phyloP scores from a whole-genome alignment of 352 stramenopile species.

The Elongisporangium senticosum region DNA sequence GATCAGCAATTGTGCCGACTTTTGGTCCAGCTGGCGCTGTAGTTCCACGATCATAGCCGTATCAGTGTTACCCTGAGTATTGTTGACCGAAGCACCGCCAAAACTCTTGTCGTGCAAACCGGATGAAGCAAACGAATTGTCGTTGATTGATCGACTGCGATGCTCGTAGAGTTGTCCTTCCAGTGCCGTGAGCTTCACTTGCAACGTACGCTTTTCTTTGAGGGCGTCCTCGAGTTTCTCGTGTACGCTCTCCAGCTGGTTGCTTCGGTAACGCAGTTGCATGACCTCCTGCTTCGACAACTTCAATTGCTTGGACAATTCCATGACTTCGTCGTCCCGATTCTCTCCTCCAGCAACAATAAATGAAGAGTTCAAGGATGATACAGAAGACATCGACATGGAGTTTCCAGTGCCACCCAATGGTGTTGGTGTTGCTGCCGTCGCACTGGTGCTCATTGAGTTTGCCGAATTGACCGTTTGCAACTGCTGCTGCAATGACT shows the following conservation, averaged over 20 bases:
- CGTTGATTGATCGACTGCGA: constrained; percentile 55
- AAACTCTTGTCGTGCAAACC: constrained; percentile 27
- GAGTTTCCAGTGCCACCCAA: neutral
- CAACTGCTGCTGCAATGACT: constrained; percentile 1
- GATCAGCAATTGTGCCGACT: constrained; percentile 40
- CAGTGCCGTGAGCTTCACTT: constrained; percentile 75
- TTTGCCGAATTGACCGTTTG: neutral
- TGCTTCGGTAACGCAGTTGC: constrained; percentile 78
- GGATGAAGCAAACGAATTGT: constrained; percentile 29
- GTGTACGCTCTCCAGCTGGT: constrained; percentile 65
- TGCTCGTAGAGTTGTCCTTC: constrained; percentile 78
- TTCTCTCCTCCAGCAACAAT: constrained; percentile 15
- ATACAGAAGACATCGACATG: constrained; percentile 3
- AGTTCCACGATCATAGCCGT: constrained; percentile 37
- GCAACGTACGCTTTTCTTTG: constrained; percentile 72
- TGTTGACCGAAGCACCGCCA: neutral
- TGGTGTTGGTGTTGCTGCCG: neutral
- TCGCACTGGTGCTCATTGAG: constrained; percentile 5
- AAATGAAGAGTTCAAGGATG: constrained; percentile 15
- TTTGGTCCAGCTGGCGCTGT: constrained; percentile 52
- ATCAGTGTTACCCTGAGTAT: neutral
- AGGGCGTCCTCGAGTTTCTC: constrained; percentile 64
- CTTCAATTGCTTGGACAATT: constrained; percentile 74
- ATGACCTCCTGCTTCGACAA: constrained; percentile 75
- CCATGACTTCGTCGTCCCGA: constrained; percentile 35